Base-by-base conservation (phyloP, 2,329 filamentous ascomycete species). In the Penicillium sp. region DNA sequence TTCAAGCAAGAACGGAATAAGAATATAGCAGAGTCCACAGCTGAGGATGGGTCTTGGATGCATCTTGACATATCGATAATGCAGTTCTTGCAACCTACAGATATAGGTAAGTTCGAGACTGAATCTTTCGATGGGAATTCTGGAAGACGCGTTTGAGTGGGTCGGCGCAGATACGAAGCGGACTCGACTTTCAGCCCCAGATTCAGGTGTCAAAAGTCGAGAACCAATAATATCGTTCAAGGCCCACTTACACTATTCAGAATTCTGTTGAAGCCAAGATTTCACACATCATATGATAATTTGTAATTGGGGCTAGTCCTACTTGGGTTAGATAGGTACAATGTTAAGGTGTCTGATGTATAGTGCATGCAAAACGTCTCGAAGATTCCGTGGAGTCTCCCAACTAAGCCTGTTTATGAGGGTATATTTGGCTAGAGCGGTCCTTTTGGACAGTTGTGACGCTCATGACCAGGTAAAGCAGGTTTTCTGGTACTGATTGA, bases 121-220 rank as follows among this genome's bases (percentile, higher is more conserved):
- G 43, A 38, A 11, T 32, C 28, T 40, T 61, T 54, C 50, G 57
- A 58, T 51, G 55, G 61, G 55, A 42, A 54, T 63, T 64, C 62
- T 61, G 57, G 62, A 66, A 65, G 54, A 54, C 54, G 58, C 44
- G 48, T 55, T 40, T 42, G 40, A 49, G 32, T 51, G 47, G 27
- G 22, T 35, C 43, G 36, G 36, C 27, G 11, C n/a, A 40, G 26
- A 45, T 32, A 27, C 23, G 32, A 36, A 36, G 31, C 26, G 22
- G 27, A 42, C 42, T 52, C 50, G 60, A 61, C 54, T 59, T 62
- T 63, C 60, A 63, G 60, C 42, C 46, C 37, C 41, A 52, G 52
- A 58, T 59, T 50, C 49, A n/a, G n/a, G n/a, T n/a, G n/a, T n/a
- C n/a, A n/a, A n/a, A n/a, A n/a, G n/a, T n/a, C n/a, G n/a, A n/a